These are phyloP conservation scores for Lactuca sativa DNA, from an alignment of 129 eudicot genomes.

Conservation along the genomic window DNA sequence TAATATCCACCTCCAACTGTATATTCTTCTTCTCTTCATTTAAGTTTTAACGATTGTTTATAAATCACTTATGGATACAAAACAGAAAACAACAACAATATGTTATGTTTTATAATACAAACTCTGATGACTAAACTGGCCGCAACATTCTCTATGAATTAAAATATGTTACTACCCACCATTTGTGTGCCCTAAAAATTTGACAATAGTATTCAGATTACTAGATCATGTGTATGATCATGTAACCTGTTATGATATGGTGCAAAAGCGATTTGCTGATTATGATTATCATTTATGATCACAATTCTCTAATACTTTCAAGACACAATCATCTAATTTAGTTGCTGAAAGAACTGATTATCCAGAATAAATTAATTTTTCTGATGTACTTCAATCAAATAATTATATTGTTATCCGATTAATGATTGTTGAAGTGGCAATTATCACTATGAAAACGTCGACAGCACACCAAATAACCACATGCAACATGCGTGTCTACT, in stretches of 20 bases:
- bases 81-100: constrained; percentile 13
- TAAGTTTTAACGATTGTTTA: constrained; percentile 74
- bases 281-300: too few relatives aligned
- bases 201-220: neutral
- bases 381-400: neutral
- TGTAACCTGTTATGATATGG: too few relatives aligned
- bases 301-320: neutral
- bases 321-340: neutral
- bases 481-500: too few relatives aligned
- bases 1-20: constrained; percentile 75
- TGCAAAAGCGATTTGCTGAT: too few relatives aligned
- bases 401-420: too few relatives aligned
- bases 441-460: too few relatives aligned
- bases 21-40: constrained; percentile 95
- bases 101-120: neutral
- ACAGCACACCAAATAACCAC: too few relatives aligned
- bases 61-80: constrained; percentile 87
- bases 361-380: too few relatives aligned
- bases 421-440: too few relatives aligned
- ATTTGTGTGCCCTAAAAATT: constrained; percentile 34
- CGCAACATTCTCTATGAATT: constrained; percentile 55
- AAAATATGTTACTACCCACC: constrained; percentile 43
- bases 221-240: neutral
- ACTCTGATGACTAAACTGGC: too few relatives aligned
- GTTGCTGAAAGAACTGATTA: neutral